Evolutionary conservation across 495 filamentous ascomycete genomes (phyloP), one percentile per base, ranked within the genome.

Genomic region (Stereocaulon alpinum): DNA sequence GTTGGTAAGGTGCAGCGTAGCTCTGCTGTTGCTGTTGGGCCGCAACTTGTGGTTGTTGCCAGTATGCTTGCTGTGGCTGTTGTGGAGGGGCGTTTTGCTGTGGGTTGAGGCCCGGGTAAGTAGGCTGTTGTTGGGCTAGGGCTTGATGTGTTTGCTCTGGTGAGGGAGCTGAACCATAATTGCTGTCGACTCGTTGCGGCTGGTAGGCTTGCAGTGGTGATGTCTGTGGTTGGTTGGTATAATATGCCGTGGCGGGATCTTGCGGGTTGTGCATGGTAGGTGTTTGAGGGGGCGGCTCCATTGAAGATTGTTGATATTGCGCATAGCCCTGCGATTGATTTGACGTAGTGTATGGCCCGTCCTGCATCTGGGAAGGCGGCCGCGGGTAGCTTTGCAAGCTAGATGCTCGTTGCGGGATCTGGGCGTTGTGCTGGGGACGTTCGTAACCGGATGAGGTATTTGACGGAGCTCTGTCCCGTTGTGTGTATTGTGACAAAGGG

Each of bases 81-180:
- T 61, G 66, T 40, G 72, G 70, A 22, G 68, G 60, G 30, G 77
- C 77, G 24, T 69, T 63, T 32, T 66, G 62, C 45, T 63, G 62
- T n/a, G 47, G 24, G 49, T 52, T 52, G 12, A 34, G 30, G n/a
- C 49, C 30, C n/a, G 64, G 32, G 24, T 55, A 50, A 11, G 17
- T n/a, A 22, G 64, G 42, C 40, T 68, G 64, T 53, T 63, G 68
- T 42, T 74, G 74, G 10, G 66, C 55, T 49, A 72, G 50, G n/a
- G 32, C 59, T 57, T 56, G 59, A 40, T 49, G 59, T 18, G 43
- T 51, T 12, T 62, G 52, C 63, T 53, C 58, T 27, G 61, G 61
- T 56, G 56, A 62, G 20, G 58, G 58, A 40, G 58, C 58, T 18
- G 58, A 54, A 2, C 48, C 50, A n/a, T 54, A 60, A 15, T 41